Evolutionary conservation across 23 red algal species (phyloP), one percentile per base, ranked within the genome.

Genomic region (Gracilaria caudata): DNA sequence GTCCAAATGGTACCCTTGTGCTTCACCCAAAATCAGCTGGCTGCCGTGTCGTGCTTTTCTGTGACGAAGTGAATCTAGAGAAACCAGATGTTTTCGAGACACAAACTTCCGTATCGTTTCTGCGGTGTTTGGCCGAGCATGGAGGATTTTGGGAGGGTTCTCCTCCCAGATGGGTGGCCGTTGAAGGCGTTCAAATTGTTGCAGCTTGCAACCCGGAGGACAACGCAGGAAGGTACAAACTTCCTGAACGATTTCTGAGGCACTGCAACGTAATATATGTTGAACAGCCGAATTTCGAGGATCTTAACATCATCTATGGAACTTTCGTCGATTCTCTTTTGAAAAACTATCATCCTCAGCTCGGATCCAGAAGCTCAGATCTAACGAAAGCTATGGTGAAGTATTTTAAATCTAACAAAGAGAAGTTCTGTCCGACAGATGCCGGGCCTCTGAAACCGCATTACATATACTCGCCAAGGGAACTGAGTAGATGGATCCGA

Each of bases 31-130:
- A 91, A 39, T 68, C 77, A 38, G 41, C 61, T 20, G 87, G 87
- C 12, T 70, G 66, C 30, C 90, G 81, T 46, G 70, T 93, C 29
- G 82, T 93, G 0, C 72, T 93, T 8, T 93, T 93, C 59, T 93
- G 90, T 93, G 90, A 93, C 39, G 90, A 93, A 71, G 90, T 93
- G 51, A 93, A 93, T 39, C 53, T 93, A 33, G 90, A 65, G 44
- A 60, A 64, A 13, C 90, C 90, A 45, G 90, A 93, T 56, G 10
- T 21, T 16, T 93, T 86, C 54, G 80, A 78, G 39, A 93, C 90
- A 55, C 81, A 85, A 38, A 68, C 29, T 26, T 68, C 90, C 10
- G 57, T 86, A 30, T 75, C 35, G 0, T 73, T 93, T 37, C 45
- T 93, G n/a, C 63, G 81, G 12, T 37, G 73, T 25, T 38, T 93